phyloP scores from a whole-genome alignment of 1,139 yeast genomes.

The Pichia sp. region DNA sequence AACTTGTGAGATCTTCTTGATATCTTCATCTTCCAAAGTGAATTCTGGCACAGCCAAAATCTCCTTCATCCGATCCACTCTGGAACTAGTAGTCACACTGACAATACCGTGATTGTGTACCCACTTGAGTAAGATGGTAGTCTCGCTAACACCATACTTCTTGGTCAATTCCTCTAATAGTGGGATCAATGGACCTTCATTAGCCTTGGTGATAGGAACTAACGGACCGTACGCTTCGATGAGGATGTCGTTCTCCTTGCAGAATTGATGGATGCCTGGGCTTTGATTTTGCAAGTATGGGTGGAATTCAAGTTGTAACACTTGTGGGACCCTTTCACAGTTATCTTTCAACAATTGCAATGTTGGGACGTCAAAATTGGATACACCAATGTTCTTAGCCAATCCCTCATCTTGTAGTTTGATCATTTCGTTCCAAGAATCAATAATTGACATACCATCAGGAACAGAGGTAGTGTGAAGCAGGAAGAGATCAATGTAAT shows the following conservation, averaged over 20 bases:
- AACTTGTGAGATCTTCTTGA: constrained; percentile 32
- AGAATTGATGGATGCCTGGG: constrained; percentile 50
- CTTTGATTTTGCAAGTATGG: constrained; percentile 67
- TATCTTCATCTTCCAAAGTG: constrained; percentile 41
- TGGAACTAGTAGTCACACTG: constrained; percentile 68
- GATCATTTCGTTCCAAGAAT: constrained; percentile 51
- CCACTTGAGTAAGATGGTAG: constrained; percentile 66
- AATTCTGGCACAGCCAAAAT: constrained; percentile 49
- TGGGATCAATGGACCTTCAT: constrained; percentile 28
- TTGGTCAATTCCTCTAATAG: constrained; percentile 38
- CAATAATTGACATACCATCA: constrained; percentile 36
- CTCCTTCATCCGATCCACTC: constrained; percentile 49
- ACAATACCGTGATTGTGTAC: constrained; percentile 53
- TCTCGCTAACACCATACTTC: constrained; percentile 49
- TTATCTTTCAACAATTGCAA: constrained; percentile 38
- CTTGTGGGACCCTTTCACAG: constrained; percentile 42
- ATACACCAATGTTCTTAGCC: constrained; percentile 58
- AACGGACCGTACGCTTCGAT: constrained; percentile 67
- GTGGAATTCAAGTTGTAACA: constrained; percentile 65
- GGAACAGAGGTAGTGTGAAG: constrained; percentile 49
- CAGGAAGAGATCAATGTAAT: constrained; percentile 63
- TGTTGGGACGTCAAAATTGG: constrained; percentile 46
- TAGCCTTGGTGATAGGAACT: constrained; percentile 35
- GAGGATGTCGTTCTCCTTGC: constrained; percentile 43
- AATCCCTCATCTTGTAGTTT: constrained; percentile 39